Conservation (phyloP, 352 stramenopile species). For the Phytophthora crassamura region DNA sequence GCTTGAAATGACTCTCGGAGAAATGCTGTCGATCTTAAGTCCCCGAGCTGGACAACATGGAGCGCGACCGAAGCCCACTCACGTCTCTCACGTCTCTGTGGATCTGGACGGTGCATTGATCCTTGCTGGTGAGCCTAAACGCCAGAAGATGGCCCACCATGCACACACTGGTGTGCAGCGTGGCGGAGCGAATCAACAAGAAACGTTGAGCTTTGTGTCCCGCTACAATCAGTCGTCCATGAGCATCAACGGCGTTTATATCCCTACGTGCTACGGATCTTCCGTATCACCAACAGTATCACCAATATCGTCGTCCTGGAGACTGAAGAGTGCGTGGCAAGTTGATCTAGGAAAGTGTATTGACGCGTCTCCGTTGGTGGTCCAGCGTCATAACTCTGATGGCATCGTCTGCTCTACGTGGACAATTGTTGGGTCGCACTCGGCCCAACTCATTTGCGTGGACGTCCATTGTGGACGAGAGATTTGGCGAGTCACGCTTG, state of each 20-base stretch:
- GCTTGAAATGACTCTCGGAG: constrained; percentile 34
- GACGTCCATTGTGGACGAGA: constrained; percentile 36
- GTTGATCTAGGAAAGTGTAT: constrained; percentile 66
- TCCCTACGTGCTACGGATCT: constrained; percentile 24
- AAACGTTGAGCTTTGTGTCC: constrained; percentile 21
- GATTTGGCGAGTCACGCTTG: constrained; percentile 51
- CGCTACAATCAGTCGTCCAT: constrained; percentile 41
- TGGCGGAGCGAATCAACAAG: neutral
- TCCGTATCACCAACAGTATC: neutral
- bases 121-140: constrained; percentile 12
- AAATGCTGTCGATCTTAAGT: constrained; percentile 11
- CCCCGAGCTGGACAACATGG: neutral
- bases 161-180: neutral
- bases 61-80: neutral
- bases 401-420: constrained; percentile 19
- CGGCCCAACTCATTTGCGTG: constrained; percentile 49
- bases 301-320: constrained; percentile 12
- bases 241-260: constrained; percentile 5
- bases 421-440: constrained; percentile 61
- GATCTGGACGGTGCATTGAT: neutral
- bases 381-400: constrained; percentile 21
- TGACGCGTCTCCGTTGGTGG: constrained; percentile 65
- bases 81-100: neutral
- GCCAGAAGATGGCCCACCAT: constrained; percentile 19
- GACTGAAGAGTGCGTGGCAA: constrained; percentile 28